These are phyloP conservation scores for barley (Hordeum vulgare) DNA, from an alignment of 176 grass and related monocot species.

Conservation along the genomic window DNA sequence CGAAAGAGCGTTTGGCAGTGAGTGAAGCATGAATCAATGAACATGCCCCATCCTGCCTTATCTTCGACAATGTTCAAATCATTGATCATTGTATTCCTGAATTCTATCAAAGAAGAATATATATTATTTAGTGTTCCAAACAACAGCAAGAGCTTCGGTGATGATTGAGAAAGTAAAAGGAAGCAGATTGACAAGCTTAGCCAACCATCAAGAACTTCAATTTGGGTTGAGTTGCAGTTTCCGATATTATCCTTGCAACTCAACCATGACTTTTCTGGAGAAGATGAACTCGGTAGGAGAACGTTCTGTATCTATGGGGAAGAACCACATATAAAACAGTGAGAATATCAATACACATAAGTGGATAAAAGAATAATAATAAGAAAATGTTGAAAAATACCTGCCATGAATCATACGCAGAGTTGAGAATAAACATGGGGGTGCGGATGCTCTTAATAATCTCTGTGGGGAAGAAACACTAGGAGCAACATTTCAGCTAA, in stretches of 20 bases:
- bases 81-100: slow-evolving; percentile 37
- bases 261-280: slow-evolving; percentile 31
- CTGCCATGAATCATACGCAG: slow-evolving; percentile 74
- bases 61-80: slow-evolving; percentile 21
- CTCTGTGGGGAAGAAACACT: slow-evolving; percentile 71
- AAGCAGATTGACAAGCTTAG: not conserved
- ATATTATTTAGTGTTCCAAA: not conserved
- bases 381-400: slow-evolving; percentile 10
- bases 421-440: slow-evolving; percentile 57
- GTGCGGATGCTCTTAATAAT: slow-evolving; percentile 46
- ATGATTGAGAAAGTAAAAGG: not conserved
- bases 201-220: slow-evolving; percentile 48
- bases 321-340: not conserved
- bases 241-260: slow-evolving; percentile 42
- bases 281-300: slow-evolving; percentile 24
- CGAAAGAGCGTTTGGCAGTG: slow-evolving; percentile 54
- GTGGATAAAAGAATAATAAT: not conserved
- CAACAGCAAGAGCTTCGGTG: not conserved
- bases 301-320: slow-evolving; percentile 23
- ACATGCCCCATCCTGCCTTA: slow-evolving; percentile 40
- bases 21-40: slow-evolving; percentile 74
- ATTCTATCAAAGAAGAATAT: slow-evolving; percentile 13
- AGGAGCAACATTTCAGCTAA: not conserved
- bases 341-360: not conserved
- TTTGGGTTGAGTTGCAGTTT: slow-evolving; percentile 35